Conservation (phyloP, 805 yeast species). For the Teunomyces funiuensis region DNA sequence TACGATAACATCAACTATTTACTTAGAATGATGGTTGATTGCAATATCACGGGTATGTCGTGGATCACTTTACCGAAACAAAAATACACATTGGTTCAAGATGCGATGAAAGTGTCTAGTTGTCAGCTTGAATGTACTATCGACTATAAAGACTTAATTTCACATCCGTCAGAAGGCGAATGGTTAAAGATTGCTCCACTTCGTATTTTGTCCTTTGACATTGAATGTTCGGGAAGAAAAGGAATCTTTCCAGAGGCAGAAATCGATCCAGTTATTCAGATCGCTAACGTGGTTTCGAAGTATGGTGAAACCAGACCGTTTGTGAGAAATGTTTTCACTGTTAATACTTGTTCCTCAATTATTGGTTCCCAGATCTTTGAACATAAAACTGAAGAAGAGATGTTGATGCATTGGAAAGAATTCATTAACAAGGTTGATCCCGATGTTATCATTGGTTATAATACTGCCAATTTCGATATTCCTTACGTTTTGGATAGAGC, state of each 20-base stretch:
- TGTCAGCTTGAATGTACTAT: conserved; percentile 85
- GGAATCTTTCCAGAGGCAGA: conserved; percentile 96
- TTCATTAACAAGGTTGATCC: conserved; percentile 86
- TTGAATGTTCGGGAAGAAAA: conserved; percentile 97
- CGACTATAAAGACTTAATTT: conserved; percentile 62
- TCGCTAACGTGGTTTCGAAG: conserved; percentile 88
- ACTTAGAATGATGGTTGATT: conserved; percentile 86
- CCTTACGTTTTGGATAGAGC: conserved; percentile 93
- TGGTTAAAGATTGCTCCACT: conserved; percentile 93
- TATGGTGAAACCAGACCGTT: conserved; percentile 88
- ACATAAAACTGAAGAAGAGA: conserved; percentile 70
- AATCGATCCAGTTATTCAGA: conserved; percentile 92
- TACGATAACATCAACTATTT: conserved; percentile 89
- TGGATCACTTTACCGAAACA: conserved; percentile 89
- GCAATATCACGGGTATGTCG: conserved; percentile 92
- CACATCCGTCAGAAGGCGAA: conserved; percentile 90
- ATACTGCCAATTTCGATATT: conserved; percentile 90
- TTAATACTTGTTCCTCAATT: conserved; percentile 86
- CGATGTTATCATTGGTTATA: conserved; percentile 95
- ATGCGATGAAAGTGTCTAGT: conserved; percentile 52
- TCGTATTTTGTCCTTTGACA: conserved; percentile 91
- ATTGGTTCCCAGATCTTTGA: conserved; percentile 90
- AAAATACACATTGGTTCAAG: conserved; percentile 54
- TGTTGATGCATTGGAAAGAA: conserved; percentile 84
- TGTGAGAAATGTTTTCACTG: conserved; percentile 91